Base-by-base conservation (phyloP, 768 basidiomycete species). In the Terana coerulea region DNA sequence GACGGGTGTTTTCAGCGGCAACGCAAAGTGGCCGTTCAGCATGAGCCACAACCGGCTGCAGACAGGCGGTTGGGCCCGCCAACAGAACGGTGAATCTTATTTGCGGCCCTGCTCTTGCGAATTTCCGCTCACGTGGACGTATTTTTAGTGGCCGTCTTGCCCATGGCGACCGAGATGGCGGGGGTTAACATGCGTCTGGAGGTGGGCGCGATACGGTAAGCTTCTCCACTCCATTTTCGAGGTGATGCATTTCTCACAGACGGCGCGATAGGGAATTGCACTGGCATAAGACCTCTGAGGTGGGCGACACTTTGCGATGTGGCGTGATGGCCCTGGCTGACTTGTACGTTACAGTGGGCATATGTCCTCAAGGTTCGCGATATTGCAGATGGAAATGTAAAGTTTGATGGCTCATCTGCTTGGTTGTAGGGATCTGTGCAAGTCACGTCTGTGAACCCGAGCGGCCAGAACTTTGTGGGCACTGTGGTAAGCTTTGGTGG, bases 381-480 rank as follows among this genome's bases (percentile, higher is more conserved):
- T 63, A 3, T 12, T 34, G n/a, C 30, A n/a, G 15, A n/a, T 30
- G 26, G 43, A 14, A 5, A 28, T 28, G 22, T 45, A n/a, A n/a
- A n/a, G n/a, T 10, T 28, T 14, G 12, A 31, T 64, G 51, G n/a
- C 21, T 47, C 52, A 34, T 17, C 3, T 22, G n/a, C n/a, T 12
- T 3, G 21, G 17, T 47, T 17, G 9, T 22, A 55, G 53, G 56
- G 56, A 2, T 50, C 56, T 19, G 56, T 57, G 7, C 56, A 57
- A 51, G 45, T 57, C 17, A 47, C 53, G 12, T 61, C 78, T 7
- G 71, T 81, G 14, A 74, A 81, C 54, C 28, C 68, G 6, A 56
- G 75, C 9, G 80, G 80, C 6, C 71, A 68, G 45, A 79, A 79
- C 64, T 81, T 69, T 51, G 63, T 79, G 26, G 71, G 73, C 24